Base-by-base conservation (phyloP, 2,329 filamentous ascomycete genomes). In the Colletotrichum chlorophyti region DNA sequence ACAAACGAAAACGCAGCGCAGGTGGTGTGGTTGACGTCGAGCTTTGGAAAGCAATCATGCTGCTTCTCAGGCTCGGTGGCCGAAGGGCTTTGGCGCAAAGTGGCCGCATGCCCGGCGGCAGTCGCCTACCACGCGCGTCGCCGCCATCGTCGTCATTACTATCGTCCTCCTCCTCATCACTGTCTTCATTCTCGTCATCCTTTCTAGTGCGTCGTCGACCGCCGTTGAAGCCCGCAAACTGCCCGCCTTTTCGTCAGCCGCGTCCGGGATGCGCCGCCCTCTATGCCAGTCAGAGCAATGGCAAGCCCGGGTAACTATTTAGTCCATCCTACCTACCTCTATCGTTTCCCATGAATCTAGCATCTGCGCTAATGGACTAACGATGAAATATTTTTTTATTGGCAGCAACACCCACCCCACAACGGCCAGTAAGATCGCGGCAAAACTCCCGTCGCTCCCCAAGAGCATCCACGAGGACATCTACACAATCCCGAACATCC, bases 401-500 rank as follows among this genome's bases (percentile, higher is more conserved):
- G 8, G 15, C 17, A 12, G 27, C 21, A 52, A 42, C n/a, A 19
- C 29, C 32, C 24, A n/a, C 37, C 21, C 23, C 23, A 31, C 26
- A 2, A 48, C 42, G 17, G 24, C 55, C 3, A 32, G 35, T 42
- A 59, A 49, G 41, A 27, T 54, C 41, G 37, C 31, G 14, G 43
- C 50, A 29, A 59, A 54, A 26, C 45, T 58, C 14, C 42, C 55
- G 9, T 24, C 42, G 21, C 26, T 59, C 6, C 42, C 50, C 10
- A 54, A 53, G 15, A 54, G 34, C 35, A 15, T 59, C 8, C 91
- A 89, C 71, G 95, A 99, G 76, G 93, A 99, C 70, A 97, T 99
- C 69, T 97, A 96, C 78, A 99, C 92, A 31, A 70, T 99, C n/a
- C 95, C 95, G 35, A 99, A 99, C 71, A 81, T 96, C 61, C 83